A percentile compares a stretch with the other conserved stretches of the same genome.
phyloP scores from a whole-genome alignment of 23 red algal species.

The Chondrus crispus region DNA sequence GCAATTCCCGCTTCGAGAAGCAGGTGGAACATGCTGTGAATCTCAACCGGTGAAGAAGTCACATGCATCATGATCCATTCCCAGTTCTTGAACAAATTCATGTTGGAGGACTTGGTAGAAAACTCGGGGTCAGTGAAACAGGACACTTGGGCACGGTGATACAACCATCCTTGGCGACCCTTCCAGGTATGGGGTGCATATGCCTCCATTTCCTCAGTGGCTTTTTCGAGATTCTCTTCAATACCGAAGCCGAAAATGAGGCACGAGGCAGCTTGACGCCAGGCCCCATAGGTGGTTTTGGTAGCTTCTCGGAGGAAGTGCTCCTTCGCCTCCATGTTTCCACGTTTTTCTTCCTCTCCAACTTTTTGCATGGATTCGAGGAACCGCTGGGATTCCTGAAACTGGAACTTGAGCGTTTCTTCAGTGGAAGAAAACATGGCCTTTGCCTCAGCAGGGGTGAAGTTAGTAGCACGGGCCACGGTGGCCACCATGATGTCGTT shows the following conservation, averaged over 20 bases:
- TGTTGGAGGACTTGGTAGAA: not conserved
- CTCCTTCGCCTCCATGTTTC: not conserved
- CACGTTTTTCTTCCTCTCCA: not conserved
- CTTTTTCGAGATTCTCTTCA: not conserved
- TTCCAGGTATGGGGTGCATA: conserved; percentile 24
- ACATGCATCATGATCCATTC: conserved; percentile 34
- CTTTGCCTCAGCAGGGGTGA: not conserved
- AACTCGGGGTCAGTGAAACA: not conserved
- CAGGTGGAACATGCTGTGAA: conserved; percentile 51
- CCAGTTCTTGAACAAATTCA: not conserved
- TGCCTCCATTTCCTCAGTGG: not conserved
- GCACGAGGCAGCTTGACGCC: conserved; percentile 41
- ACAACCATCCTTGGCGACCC: conserved; percentile 1
- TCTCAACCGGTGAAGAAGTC: conserved; percentile 21
- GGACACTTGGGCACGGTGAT: conserved; percentile 15
- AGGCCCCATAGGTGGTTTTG: conserved; percentile 26
- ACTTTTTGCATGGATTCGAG: not conserved
- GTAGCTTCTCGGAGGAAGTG: not conserved
- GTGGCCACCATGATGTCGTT: not conserved
- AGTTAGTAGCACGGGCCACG: not conserved
- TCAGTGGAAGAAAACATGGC: not conserved
- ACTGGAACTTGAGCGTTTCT: not conserved
- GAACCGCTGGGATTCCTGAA: conserved; percentile 18
- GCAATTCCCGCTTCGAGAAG: conserved; percentile 39
- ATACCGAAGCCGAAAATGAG: conserved; percentile 37